These are phyloP conservation scores for Conticribra guillardii DNA, from an alignment of 108 stramenopile genomes.

Conservation along the genomic window DNA sequence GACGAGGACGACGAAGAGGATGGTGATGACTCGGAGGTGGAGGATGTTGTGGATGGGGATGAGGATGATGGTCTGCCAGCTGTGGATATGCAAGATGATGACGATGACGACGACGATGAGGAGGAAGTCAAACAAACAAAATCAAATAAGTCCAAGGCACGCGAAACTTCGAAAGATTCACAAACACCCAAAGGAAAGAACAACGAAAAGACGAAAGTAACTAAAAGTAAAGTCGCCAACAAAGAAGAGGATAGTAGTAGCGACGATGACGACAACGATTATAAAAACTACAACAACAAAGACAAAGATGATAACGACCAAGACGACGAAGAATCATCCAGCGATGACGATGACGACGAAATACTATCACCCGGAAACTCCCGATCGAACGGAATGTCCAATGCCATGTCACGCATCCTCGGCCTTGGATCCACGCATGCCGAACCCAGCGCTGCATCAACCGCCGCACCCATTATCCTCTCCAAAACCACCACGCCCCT, in stretches of 20 bases:
- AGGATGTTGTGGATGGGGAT: slow-evolving; percentile 26
- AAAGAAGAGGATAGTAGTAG: slow-evolving; percentile 26
- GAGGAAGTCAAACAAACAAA: not conserved
- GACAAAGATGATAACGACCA: slow-evolving; percentile 30
- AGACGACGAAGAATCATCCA: slow-evolving; percentile 35
- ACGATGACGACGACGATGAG: slow-evolving; percentile 25
- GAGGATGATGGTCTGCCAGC: not conserved
- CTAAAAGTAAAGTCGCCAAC: slow-evolving; percentile 11
- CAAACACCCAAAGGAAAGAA: slow-evolving; percentile 34
- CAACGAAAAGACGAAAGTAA: slow-evolving; percentile 8
- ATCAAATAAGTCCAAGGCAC: slow-evolving; percentile 7
- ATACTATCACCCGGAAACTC: slow-evolving; percentile 22
- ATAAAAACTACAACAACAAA: slow-evolving; percentile 26
- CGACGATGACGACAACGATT: slow-evolving; percentile 37
- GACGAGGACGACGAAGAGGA: slow-evolving; percentile 44
- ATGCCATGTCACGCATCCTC: slow-evolving; percentile 85
- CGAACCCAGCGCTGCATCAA: not conserved
- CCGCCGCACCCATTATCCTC: slow-evolving; percentile 30
- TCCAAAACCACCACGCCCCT: slow-evolving; percentile 85
- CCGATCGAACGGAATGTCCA: slow-evolving; percentile 67
- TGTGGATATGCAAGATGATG: slow-evolving; percentile 25
- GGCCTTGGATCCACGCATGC: slow-evolving; percentile 35
- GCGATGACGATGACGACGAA: slow-evolving; percentile 18
- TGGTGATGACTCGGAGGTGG: slow-evolving; percentile 23
- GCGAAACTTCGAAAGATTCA: slow-evolving; percentile 8